Base-by-base conservation (phyloP, 768 basidiomycete species). In the Mycena filopes region DNA sequence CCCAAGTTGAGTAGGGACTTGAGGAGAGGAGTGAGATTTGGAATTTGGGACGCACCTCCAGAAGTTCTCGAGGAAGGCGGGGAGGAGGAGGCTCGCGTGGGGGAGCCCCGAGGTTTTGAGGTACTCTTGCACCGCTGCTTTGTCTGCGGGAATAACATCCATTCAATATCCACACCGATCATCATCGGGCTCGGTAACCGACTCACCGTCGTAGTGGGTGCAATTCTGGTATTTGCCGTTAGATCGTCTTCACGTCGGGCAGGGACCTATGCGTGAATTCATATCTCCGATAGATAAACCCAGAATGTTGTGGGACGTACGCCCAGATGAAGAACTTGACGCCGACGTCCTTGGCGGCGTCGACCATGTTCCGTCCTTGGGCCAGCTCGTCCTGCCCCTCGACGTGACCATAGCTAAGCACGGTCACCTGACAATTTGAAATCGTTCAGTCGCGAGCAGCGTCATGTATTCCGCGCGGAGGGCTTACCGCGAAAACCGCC, bases 301-400 rank as follows among this genome's bases (percentile, higher is more conserved):
- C n/a, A n/a, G 13, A 18, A n/a, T 12, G 23, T n/a, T n/a, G n/a
- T n/a, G n/a, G n/a, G n/a, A 36, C 33, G 11, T 23, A 55, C 54
- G 23, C 28, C 31, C 20, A 55, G 40, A 55, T 28, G n/a, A 55
- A 42, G 16, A 55, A 55, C 20, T 55, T 55, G 23, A 55, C 54
- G 3, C 50, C 50, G 5, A 36, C 36, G 10, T 36, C 9, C 36
- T 36, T 36, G 2, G 36, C 50, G 4, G 54, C 54, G 23, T 55
- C 54, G 40, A 55, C 26, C 4, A 55, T 55, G 23, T 55, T 42
- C 18, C 20, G 23, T n/a, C 54, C 54, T 29, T 55, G 54, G 1
- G 20, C 16, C 1, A 42, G 7, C 15, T 55, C 54, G 41, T 42
- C 31, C 23, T 12, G 7, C 15, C 26, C 54, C n/a, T 55, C 41